Evolutionary conservation across 1,139 yeast species (phyloP).

Genomic region (Tardiomyces depauwii): DNA sequence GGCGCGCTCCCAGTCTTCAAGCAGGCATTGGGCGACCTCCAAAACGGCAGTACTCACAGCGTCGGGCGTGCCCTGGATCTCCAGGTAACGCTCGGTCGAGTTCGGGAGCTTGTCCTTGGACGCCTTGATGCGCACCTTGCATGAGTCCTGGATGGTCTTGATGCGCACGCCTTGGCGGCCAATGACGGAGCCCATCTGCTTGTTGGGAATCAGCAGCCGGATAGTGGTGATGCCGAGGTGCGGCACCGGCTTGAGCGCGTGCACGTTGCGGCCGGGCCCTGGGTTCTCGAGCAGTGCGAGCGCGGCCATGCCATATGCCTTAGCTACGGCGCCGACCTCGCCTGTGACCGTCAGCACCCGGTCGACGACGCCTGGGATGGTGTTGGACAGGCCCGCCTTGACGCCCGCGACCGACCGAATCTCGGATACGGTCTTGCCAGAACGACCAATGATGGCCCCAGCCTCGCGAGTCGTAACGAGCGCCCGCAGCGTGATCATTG

Average conservation of each 20-base stretch:
- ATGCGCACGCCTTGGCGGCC: conserved; percentile 80
- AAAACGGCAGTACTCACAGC: conserved; percentile 48
- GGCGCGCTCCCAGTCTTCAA: conserved; percentile 54
- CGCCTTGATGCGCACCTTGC: conserved; percentile 73
- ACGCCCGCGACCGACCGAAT: conserved; percentile 70
- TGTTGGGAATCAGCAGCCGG: conserved; percentile 69
- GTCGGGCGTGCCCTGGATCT: conserved; percentile 71
- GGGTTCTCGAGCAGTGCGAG: conserved; percentile 41
- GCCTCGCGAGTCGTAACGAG: conserved; percentile 81
- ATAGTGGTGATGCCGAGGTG: conserved; percentile 43
- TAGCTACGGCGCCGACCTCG: conserved; percentile 58
- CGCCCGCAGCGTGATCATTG: conserved; percentile 35
- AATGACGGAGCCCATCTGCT: conserved; percentile 84
- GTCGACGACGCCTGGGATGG: conserved; percentile 73
- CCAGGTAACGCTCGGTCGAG: conserved; percentile 81
- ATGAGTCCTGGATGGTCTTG: conserved; percentile 64
- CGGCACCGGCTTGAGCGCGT: conserved; percentile 37
- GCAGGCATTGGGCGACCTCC: conserved; percentile 59
- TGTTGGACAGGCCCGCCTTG: conserved; percentile 81
- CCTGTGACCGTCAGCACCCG: conserved; percentile 79
- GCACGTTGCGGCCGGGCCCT: conserved; percentile 34
- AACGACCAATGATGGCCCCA: conserved; percentile 83
- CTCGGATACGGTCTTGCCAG: conserved; percentile 69
- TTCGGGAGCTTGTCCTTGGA: conserved; percentile 76
- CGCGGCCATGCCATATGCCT: conserved; percentile 63